Evolutionary conservation across 768 basidiomycete genomes (phyloP).

Genomic region (Tricholoma terreum): DNA sequence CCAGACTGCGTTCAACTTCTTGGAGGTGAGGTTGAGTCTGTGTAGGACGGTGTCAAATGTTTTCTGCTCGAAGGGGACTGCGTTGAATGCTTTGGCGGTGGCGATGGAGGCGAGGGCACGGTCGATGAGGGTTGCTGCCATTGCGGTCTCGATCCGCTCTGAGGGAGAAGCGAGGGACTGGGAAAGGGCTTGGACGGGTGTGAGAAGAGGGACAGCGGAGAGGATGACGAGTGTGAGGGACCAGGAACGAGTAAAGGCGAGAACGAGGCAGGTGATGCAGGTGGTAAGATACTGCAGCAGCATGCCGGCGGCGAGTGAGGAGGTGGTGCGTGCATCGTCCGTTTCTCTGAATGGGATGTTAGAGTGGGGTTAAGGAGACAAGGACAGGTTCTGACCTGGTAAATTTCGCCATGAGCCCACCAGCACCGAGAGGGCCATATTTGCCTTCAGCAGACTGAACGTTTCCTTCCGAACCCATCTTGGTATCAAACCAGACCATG

Average conservation of each 20-base stretch:
- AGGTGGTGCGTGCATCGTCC: too few species aligned
- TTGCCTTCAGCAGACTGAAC: too few species aligned
- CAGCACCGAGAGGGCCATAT: too few species aligned
- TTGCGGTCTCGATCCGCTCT: slow-evolving; percentile 66
- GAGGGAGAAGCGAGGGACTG: slow-evolving; percentile 63
- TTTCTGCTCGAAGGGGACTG: slow-evolving; percentile 47
- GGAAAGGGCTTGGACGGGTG: slow-evolving; percentile 71
- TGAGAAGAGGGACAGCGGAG: slow-evolving; percentile 72
- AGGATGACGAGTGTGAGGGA: slow-evolving; percentile 87
- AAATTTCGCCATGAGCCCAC: too few species aligned
- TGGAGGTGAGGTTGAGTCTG: slow-evolving; percentile 44
- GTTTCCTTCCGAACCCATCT: too few species aligned
- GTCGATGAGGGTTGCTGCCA: slow-evolving; percentile 78
- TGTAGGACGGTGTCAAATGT: slow-evolving; percentile 43
- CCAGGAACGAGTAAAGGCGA: slow-evolving; percentile 80
- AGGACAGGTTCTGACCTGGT: too few species aligned
- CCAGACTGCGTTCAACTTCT: slow-evolving; percentile 68
- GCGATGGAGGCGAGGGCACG: slow-evolving; percentile 73
- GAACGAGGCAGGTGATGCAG: slow-evolving; percentile 75
- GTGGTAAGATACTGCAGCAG: too few species aligned
- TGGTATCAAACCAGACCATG: too few species aligned
- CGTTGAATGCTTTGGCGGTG: slow-evolving; percentile 94
- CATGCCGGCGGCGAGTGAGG: too few species aligned
- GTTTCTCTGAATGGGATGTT: too few species aligned
- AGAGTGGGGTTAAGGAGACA: too few species aligned